A percentile compares a stretch with the other conserved stretches of the same genome.
phyloP scores from a whole-genome alignment of 2,329 filamentous ascomycete species.

The Trichoderma gracile region DNA sequence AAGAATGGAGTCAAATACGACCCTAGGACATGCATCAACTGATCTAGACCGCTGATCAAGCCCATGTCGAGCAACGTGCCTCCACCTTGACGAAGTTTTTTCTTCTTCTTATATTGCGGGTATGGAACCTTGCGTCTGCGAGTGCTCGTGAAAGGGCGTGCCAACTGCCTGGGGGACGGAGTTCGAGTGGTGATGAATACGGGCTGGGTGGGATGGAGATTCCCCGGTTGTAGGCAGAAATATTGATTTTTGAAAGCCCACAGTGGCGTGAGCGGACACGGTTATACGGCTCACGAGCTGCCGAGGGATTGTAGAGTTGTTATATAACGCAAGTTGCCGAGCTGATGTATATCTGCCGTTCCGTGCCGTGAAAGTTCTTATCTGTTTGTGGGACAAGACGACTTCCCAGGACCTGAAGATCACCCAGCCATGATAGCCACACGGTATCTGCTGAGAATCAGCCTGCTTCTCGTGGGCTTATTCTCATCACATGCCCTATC shows the following conservation, averaged over 20 bases:
- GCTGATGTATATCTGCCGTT: not conserved
- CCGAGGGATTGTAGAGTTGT: not conserved
- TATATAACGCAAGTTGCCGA: conserved; percentile 2
- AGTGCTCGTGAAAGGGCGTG: conserved; percentile 6
- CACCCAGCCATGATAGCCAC: not conserved
- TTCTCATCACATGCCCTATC: not conserved
- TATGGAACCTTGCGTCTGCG: not conserved
- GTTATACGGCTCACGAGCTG: not conserved
- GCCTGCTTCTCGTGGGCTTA: not conserved
- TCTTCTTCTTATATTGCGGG: not conserved
- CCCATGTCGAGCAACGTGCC: not conserved
- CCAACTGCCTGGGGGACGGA: not conserved
- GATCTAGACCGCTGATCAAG: conserved; percentile 13
- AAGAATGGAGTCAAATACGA: not conserved
- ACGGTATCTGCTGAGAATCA: not conserved
- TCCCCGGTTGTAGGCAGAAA: not conserved
- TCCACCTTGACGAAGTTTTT: conserved; percentile 3
- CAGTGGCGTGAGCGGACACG: not conserved
- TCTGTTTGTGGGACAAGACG: not conserved
- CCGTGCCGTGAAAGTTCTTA: not conserved
- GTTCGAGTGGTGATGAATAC: not conserved
- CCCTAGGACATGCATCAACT: not conserved
- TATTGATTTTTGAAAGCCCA: not conserved
- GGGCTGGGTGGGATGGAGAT: not conserved
- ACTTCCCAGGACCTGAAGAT: not conserved